Conservation (phyloP, 2,329 filamentous ascomycete species). For the Boeremia exigua region DNA sequence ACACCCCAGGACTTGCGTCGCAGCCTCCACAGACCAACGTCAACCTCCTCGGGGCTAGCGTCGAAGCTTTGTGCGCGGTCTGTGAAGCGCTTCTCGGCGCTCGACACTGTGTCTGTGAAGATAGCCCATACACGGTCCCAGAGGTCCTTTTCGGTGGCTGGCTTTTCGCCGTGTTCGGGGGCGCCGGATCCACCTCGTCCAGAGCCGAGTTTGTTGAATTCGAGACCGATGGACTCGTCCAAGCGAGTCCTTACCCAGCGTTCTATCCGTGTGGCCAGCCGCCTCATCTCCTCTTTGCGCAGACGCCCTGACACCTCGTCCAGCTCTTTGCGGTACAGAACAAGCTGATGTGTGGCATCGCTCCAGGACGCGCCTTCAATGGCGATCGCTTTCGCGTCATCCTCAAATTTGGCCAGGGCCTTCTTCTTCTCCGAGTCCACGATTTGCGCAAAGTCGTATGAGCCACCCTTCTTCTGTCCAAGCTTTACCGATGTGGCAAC, state of each 20-base stretch:
- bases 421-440: constrained; percentile 81
- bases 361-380: constrained; percentile 88
- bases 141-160: constrained; percentile 77
- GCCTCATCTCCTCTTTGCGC: constrained; percentile 94
- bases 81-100: constrained; percentile 84
- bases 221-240: constrained; percentile 84
- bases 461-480: constrained; percentile 87
- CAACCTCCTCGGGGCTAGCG: constrained; percentile 87
- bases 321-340: constrained; percentile 86
- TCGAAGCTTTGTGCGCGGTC: constrained; percentile 93
- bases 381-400: constrained; percentile 73
- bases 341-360: constrained; percentile 79
- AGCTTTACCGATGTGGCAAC: constrained; percentile 86
- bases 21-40: constrained; percentile 89
- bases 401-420: constrained; percentile 75
- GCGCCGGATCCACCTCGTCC: constrained; percentile 83
- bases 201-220: constrained; percentile 95
- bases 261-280: constrained; percentile 87
- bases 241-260: constrained; percentile 91
- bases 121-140: constrained; percentile 96
- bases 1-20: constrained; percentile 95
- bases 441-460: constrained; percentile 95
- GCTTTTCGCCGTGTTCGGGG: constrained; percentile 76
- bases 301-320: constrained; percentile 85
- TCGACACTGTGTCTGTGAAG: constrained; percentile 80